These are phyloP conservation scores for Protea cynaroides DNA, from an alignment of 164 flowering plant species.

Conservation along the genomic window DNA sequence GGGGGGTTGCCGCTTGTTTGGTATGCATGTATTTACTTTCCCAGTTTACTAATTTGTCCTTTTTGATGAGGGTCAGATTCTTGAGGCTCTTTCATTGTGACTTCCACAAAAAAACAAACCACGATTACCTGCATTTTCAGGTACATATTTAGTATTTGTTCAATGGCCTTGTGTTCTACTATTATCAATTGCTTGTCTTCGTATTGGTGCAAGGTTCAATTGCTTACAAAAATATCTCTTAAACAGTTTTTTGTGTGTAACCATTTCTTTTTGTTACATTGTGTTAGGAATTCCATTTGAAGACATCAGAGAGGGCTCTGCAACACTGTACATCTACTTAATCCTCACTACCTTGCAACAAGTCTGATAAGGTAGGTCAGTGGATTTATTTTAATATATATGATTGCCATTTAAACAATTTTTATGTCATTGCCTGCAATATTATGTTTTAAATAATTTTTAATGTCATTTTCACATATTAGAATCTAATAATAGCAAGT, in stretches of 20 bases:
- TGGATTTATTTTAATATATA: not conserved
- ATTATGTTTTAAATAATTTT: not conserved
- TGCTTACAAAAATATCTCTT: not conserved
- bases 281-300: conserved; percentile 71
- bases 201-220: not conserved
- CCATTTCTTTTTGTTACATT: conserved; percentile 6
- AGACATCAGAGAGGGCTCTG: conserved; percentile 72
- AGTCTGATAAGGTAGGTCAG: conserved; percentile 38
- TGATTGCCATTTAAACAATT: too few species aligned
- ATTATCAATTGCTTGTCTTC: not conserved
- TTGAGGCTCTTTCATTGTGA: conserved; percentile 67
- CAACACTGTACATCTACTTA: conserved; percentile 44
- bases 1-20: too few species aligned
- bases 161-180: not conserved
- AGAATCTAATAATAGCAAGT: not conserved
- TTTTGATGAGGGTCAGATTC: conserved; percentile 40
- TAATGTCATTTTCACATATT: not conserved
- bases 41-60: not conserved
- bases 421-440: conserved; percentile 23
- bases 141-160: conserved; percentile 20
- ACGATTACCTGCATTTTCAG: conserved; percentile 65
- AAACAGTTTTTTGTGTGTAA: not conserved
- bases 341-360: conserved; percentile 20
- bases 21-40: not conserved
- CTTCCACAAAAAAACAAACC: conserved; percentile 60